Conservation (phyloP, 345 rosid genomes). For the Boechera retrofracta region DNA sequence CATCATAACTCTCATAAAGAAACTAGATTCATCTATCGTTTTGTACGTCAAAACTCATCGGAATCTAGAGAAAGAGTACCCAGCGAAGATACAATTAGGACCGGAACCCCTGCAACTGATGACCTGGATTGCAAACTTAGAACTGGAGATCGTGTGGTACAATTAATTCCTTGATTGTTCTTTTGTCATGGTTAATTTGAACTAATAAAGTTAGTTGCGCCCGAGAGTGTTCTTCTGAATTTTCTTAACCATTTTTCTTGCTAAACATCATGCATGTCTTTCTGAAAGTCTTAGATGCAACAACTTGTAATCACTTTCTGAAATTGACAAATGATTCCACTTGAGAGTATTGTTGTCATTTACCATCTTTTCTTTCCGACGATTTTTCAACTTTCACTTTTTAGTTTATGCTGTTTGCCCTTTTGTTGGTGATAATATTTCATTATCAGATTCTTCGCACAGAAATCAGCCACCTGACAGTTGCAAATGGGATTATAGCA, state of each 20-base stretch:
- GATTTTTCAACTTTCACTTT: neutral
- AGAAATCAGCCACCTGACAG: slow-evolving; percentile 57
- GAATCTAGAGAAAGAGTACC: slow-evolving; percentile 44
- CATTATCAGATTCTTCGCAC: slow-evolving; percentile 70
- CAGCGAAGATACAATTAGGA: slow-evolving; percentile 45
- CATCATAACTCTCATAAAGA: slow-evolving; percentile 56
- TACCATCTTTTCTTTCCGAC: slow-evolving; percentile 21
- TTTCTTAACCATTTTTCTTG: slow-evolving; percentile 16
- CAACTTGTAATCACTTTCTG: slow-evolving; percentile 2
- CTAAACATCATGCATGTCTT: slow-evolving; percentile 21
- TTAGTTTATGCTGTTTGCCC: slow-evolving; percentile 19
- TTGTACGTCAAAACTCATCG: slow-evolving; percentile 59
- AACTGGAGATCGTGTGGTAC: slow-evolving; percentile 94
- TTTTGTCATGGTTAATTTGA: slow-evolving; percentile 27
- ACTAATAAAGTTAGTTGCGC: slow-evolving; percentile 21
- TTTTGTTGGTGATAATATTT: slow-evolving; percentile 3
- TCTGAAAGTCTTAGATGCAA: slow-evolving; percentile 23
- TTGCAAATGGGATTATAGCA: slow-evolving; percentile 76
- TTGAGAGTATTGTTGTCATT: slow-evolving; percentile 9
- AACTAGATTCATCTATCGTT: slow-evolving; percentile 69
- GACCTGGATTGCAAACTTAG: slow-evolving; percentile 66
- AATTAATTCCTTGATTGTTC: slow-evolving; percentile 25
- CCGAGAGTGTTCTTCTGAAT: neutral
- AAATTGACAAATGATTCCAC: slow-evolving; percentile 24
- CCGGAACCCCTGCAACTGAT: slow-evolving; percentile 46